A percentile compares a stretch with the other conserved stretches of the same genome.
Evolutionary conservation across 805 yeast genomes (phyloP).

Genomic region (Yarrowia sp.): DNA sequence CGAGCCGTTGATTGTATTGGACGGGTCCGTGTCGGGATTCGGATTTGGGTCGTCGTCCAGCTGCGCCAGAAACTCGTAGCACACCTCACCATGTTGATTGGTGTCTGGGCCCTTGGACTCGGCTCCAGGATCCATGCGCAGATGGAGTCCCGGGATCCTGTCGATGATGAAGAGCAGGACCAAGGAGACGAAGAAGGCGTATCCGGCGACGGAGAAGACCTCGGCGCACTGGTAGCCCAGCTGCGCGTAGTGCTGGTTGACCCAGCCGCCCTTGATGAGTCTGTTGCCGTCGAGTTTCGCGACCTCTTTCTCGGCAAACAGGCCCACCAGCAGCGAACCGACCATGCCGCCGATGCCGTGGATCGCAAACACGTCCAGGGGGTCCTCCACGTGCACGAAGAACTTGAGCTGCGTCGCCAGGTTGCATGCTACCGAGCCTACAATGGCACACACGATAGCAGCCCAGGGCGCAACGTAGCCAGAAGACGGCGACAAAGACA

Average conservation of each 20-base stretch:
- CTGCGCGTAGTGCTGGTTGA: slow-evolving; percentile 77
- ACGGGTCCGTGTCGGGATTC: not conserved
- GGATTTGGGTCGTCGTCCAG: not conserved
- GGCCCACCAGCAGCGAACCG: slow-evolving; percentile 82
- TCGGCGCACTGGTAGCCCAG: slow-evolving; percentile 89
- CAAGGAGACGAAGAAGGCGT: slow-evolving; percentile 74
- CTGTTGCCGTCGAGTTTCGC: not conserved
- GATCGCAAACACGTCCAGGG: slow-evolving; percentile 88
- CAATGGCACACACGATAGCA: slow-evolving; percentile 68
- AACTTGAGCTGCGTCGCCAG: slow-evolving; percentile 79
- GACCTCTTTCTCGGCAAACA: slow-evolving; percentile 55
- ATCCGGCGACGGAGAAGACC: slow-evolving; percentile 62
- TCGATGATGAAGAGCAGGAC: slow-evolving; percentile 65
- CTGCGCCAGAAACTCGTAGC: slow-evolving; percentile 12
- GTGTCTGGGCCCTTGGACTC: slow-evolving; percentile 87
- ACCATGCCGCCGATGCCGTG: slow-evolving; percentile 88
- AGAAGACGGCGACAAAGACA: slow-evolving; percentile 95
- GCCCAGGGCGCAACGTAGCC: slow-evolving; percentile 89
- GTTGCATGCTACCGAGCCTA: slow-evolving; percentile 76
- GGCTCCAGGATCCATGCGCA: slow-evolving; percentile 81
- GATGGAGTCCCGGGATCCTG: slow-evolving; percentile 72
- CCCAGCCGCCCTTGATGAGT: slow-evolving; percentile 69
- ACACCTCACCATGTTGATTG: slow-evolving; percentile 78
- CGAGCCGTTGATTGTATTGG: not conserved
- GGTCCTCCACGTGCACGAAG: slow-evolving; percentile 78